These are phyloP conservation scores for Spathaspora hagerdaliae DNA, from an alignment of 805 yeast species.

Conservation along the genomic window DNA sequence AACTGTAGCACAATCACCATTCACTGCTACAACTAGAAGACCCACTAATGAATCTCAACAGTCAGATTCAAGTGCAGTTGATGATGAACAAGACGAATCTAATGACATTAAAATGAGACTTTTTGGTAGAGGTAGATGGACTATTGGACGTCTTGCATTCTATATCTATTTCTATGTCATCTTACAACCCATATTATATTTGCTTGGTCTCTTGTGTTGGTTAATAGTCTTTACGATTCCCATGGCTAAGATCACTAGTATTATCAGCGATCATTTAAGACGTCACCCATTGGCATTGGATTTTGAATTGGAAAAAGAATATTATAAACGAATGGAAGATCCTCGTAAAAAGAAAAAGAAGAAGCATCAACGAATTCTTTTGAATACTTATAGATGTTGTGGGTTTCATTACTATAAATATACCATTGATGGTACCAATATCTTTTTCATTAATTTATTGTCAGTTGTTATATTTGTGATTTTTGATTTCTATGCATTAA, in stretches of 20 bases:
- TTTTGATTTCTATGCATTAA: conserved; percentile 64
- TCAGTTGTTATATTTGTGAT: conserved; percentile 79
- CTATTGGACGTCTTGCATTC: conserved; percentile 73
- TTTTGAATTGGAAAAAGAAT: conserved; percentile 56
- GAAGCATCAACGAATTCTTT: conserved; percentile 57
- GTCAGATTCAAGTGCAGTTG: conserved; percentile 10
- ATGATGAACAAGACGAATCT: conserved; percentile 13
- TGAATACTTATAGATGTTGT: conserved; percentile 89
- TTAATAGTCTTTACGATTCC: conserved; percentile 85
- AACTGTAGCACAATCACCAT: conserved; percentile 8
- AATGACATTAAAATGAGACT: conserved; percentile 48
- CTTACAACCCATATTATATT: conserved; percentile 60
- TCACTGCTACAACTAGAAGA: not conserved
- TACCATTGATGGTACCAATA: conserved; percentile 94
- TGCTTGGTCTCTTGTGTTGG: conserved; percentile 68
- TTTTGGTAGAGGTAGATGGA: conserved; percentile 94
- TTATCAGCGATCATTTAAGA: conserved; percentile 71
- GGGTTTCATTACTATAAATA: conserved; percentile 94
- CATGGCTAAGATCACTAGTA: conserved; percentile 75
- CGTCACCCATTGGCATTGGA: conserved; percentile 89
- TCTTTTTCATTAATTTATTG: conserved; percentile 82
- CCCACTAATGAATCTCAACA: not conserved
- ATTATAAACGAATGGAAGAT: conserved; percentile 28
- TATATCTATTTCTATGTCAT: conserved; percentile 65
- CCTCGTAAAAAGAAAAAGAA: conserved; percentile 23